A percentile compares a stretch with the other conserved stretches of the same genome.
Conservation (phyloP, 2,329 filamentous ascomycete species). For the Cladosporium sp. region DNA sequence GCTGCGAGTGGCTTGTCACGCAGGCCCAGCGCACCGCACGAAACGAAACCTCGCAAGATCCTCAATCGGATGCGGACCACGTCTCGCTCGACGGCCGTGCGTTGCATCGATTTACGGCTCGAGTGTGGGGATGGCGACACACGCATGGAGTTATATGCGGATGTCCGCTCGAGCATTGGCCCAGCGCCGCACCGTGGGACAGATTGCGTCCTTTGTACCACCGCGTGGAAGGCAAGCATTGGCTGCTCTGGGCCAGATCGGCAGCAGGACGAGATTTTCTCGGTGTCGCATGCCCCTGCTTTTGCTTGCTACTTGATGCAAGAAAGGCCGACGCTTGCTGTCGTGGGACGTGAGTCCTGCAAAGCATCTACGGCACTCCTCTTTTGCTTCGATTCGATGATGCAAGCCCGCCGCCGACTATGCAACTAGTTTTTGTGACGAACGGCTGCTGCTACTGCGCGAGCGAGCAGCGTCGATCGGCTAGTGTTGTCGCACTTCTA, state of each 20-base stretch:
- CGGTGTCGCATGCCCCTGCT: neutral
- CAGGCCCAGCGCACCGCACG: neutral
- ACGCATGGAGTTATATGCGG: neutral
- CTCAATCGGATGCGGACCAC: neutral
- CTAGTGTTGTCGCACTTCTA: slow-evolving; percentile 4
- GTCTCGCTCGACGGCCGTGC: slow-evolving; percentile 4
- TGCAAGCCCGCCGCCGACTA: neutral
- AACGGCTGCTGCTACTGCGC: neutral
- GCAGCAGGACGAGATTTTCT: neutral
- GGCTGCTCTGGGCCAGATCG: neutral
- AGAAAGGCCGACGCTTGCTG: slow-evolving; percentile 6
- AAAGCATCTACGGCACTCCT: neutral
- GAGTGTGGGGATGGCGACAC: slow-evolving; percentile 13
- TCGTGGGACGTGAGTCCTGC: slow-evolving; percentile 7
- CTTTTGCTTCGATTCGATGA: neutral
- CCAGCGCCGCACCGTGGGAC: slow-evolving; percentile 3
- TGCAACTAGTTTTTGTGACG: neutral
- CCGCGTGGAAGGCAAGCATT: neutral
- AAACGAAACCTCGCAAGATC: neutral
- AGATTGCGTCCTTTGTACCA: slow-evolving; percentile 6
- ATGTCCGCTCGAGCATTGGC: slow-evolving; percentile 7
- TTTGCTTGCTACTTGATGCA: neutral
- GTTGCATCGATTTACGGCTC: neutral
- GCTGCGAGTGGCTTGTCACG: neutral
- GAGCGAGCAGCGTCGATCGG: slow-evolving; percentile 1